These are phyloP conservation scores for Cordyceps militaris DNA, from an alignment of 2,329 filamentous ascomycete genomes.

Conservation along the genomic window DNA sequence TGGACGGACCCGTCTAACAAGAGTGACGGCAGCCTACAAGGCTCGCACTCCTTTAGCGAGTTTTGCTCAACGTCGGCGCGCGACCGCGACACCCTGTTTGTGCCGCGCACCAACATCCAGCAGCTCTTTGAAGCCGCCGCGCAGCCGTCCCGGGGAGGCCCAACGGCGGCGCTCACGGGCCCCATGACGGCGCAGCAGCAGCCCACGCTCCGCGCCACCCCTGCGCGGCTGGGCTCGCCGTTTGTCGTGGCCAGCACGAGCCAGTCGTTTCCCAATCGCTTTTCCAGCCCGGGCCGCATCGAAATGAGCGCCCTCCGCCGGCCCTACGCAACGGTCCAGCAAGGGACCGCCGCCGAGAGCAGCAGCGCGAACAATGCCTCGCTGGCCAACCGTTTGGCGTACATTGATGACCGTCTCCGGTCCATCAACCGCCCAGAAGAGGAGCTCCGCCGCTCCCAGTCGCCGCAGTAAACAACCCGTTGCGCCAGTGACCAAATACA, in stretches of 20 bases:
- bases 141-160: too few relatives aligned
- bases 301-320: slow-evolving; percentile 39
- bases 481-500: neutral
- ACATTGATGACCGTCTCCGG: slow-evolving; percentile 51
- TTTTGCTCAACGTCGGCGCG: slow-evolving; percentile 29
- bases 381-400: slow-evolving; percentile 46
- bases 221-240: slow-evolving; percentile 50
- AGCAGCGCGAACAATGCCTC: slow-evolving; percentile 28
- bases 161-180: slow-evolving; percentile 16
- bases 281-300: slow-evolving; percentile 40
- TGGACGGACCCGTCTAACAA: slow-evolving; percentile 39
- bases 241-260: slow-evolving; percentile 45
- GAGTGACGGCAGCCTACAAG: slow-evolving; percentile 15
- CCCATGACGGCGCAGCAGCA: neutral
- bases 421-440: slow-evolving; percentile 42
- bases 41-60: slow-evolving; percentile 20
- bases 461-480: slow-evolving; percentile 33
- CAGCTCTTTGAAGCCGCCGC: slow-evolving; percentile 29
- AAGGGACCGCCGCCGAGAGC: slow-evolving; percentile 22
- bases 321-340: slow-evolving; percentile 53
- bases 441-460: slow-evolving; percentile 40
- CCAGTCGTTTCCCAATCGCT: slow-evolving; percentile 55
- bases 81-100: slow-evolving; percentile 31
- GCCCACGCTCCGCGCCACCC: slow-evolving; percentile 24
- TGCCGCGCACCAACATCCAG: slow-evolving; percentile 36